Evolutionary conservation across 768 basidiomycete genomes (phyloP), one percentile per base, ranked within the genome.

Genomic region (Suillus plorans): DNA sequence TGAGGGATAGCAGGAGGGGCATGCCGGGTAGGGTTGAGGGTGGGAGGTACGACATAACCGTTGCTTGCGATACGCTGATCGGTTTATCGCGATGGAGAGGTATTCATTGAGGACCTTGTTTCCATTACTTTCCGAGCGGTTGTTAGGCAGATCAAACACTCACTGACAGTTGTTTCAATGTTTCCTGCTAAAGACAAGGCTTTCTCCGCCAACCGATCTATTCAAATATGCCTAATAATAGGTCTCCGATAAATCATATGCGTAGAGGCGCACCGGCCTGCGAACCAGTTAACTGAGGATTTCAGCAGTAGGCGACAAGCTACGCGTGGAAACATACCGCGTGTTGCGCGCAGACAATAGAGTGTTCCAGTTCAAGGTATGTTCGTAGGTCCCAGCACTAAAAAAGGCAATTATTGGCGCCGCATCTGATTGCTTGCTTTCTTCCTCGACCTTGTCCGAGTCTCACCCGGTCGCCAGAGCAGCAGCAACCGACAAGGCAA

Each of bases 331-430:
- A 9, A 37, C 36, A 37, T 37, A 37, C 36, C 36, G 7, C 36
- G 36, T 31, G 31, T 5, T 31, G 25, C 8, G 4, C 28, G 25
- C 50, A 52, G 36, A 10, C 36, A 37, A 37, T 37, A 31, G 5
- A 31, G 31, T 31, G 31, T 31, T 31, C 31, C 31, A 31, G 31
- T 31, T 31, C 31, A 31, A 31, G 31, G 31, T 31, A 31, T 31
- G 31, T 31, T 31, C 31, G 62, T 64, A 37, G 59, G 62, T 65
- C 44, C 31, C 34, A 50, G 31, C 45, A 36, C 10, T 10, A 52
- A 57, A n/a, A 4, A 58, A 58, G 63, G 67, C 39, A 61, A 65
- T 64, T 66, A 41, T 57, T 50, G 36, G 34, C 44, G 44, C 5
- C 45, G 53, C 16, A 31, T 37, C 50, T 47, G 56, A 41, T 58